Base-by-base conservation (phyloP, 768 basidiomycete species). In the Russula abietina region DNA sequence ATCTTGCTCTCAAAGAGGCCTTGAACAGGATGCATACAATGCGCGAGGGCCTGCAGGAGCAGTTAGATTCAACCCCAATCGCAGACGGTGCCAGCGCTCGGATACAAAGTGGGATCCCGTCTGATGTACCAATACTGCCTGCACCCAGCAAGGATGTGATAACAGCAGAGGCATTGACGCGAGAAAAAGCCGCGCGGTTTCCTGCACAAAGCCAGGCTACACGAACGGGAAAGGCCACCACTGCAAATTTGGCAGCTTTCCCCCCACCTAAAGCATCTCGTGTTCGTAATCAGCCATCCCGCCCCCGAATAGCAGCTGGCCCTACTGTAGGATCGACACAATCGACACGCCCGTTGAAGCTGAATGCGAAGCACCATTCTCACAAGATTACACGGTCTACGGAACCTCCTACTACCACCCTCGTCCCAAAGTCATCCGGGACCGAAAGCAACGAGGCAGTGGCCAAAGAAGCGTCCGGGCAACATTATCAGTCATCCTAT, bases 31-130 rank as follows among this genome's bases (percentile, higher is more conserved):
- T 64, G 63, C 63, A 32, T 45, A 64, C 49, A 26, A 60, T 64
- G 63, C 63, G 54, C 38, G 63, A 64, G 63, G 38, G 63, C 63
- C 63, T 64, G 63, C 63, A 64, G 58, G 63, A 54, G 19, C 58
- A 56, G 30, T 56, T 56, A 41, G 39, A 22, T 11, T 55, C 45
- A 33, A 60, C 55, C 53, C 39, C 46, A 46, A 22, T n/a, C 30
- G n/a, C 55, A 51, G 57, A 64, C 11, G 39, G 48, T 53, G 39
- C 54, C 26, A 43, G 63, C 58, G 59, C 58, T 64, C 63, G 32
- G 63, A 48, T 41, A 26, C 59, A 45, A 60, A 51, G 39, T 36
- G 32, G 58, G 41, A 60, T 26, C 7, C 54, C 49, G 19, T 36
- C 54, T 45, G 53, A 55, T 45, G 48, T 41, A 45, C 24, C 62